Evolutionary conservation across 2,329 filamentous ascomycete genomes (phyloP), one percentile per base, ranked within the genome.

Genomic region (Didymella segeticola): DNA sequence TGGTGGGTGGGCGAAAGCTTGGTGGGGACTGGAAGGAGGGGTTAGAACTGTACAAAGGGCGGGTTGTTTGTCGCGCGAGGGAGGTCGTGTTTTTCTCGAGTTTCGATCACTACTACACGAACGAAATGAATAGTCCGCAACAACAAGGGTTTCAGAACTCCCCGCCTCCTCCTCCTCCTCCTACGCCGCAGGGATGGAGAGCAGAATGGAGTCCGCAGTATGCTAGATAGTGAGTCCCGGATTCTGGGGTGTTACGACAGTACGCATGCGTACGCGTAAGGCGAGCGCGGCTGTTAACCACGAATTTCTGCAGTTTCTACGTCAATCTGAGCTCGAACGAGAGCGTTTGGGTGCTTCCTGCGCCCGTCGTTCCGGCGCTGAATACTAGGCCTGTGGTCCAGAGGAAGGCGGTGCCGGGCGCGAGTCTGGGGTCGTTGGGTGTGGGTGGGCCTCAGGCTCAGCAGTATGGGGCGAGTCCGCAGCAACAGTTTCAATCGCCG

Each of bases 131-230:
- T 20, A 11, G 6, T 6, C 25, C n/a, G n/a, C 25, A 27, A 27
- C 6, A 6, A 11, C 25, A 27, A 11, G 6, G 25, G 11, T 25
- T 20, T 17, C 33, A 36, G 14, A 15, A 14, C 23, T 2, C 14
- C 8, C 12, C 12, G 12, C 36, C 20, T 5, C 4, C 20, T 25
- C n/a, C 10, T n/a, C 1, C 12, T 9, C 22, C 22, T 9, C 12
- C 22, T 2, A 9, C 46, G 10, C 54, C 48, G 4, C 11, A 1
- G 23, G 48, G 48, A 1, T 57, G 54, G 54, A 57, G 33, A 22
- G 54, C 45, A 0, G 48, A 53, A 25, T 57, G 54, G 54, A 57
- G 54, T n/a, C 34, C 36, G 14, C 36, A 57, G n/a, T 49, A 53
- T 45, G 14, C 47, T n/a, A 42, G 54, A 45, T 34, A 57, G 54